These are phyloP conservation scores for Ganoderma multipileum DNA, from an alignment of 1,284 basidiomycete genomes.

Conservation along the genomic window DNA sequence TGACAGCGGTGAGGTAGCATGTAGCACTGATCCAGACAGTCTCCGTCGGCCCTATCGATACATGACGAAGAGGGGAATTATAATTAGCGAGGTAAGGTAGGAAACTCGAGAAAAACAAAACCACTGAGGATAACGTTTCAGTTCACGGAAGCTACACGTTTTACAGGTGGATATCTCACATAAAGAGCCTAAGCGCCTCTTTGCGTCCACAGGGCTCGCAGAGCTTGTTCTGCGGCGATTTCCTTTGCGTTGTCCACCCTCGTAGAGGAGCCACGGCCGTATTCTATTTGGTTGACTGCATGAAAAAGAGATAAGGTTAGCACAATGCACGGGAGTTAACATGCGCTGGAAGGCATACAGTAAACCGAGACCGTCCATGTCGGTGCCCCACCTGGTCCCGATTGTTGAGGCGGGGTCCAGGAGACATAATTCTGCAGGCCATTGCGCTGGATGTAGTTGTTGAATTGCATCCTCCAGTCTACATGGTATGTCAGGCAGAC, in stretches of 20 bases:
- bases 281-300: constrained; percentile 23
- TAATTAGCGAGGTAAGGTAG: neutral
- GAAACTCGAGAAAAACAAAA: neutral
- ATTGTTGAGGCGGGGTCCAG: constrained; percentile 9
- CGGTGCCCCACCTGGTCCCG: constrained; percentile 25
- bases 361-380: constrained; percentile 24
- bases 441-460: constrained; percentile 24
- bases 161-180: constrained; percentile 1
- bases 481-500: neutral
- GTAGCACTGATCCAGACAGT: constrained; percentile 25
- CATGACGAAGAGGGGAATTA: constrained; percentile 2
- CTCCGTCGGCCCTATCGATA: constrained; percentile 16
- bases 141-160: neutral
- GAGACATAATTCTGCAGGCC: neutral
- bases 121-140: neutral
- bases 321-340: neutral
- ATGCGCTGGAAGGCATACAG: constrained; percentile 9
- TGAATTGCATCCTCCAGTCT: constrained; percentile 30
- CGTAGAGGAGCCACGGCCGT: constrained; percentile 22
- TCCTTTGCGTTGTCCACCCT: constrained; percentile 17
- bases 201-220: constrained; percentile 21
- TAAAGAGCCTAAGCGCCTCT: constrained; percentile 4
- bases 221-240: constrained; percentile 25
- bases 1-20: neutral
- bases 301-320: neutral